phyloP scores from a whole-genome alignment of 2,329 filamentous ascomycete genomes.

The Aspergillus pseudoglaucus region DNA sequence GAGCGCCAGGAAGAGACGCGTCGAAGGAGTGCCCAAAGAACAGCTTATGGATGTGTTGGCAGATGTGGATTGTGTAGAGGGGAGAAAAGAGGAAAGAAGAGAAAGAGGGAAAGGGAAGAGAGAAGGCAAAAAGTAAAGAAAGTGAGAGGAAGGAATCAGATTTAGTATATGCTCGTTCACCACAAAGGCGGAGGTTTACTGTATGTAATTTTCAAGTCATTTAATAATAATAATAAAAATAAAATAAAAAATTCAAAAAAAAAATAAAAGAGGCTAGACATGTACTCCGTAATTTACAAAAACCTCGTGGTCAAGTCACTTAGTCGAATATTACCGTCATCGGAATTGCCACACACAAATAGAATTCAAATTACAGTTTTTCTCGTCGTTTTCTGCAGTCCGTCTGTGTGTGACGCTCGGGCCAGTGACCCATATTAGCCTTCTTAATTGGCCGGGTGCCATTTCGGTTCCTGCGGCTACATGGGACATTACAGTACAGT shows the following conservation, averaged over 20 bases:
- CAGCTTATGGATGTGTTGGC: slow-evolving; percentile 17
- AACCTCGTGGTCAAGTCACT: slow-evolving; percentile 1
- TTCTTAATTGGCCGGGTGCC: slow-evolving; percentile 10
- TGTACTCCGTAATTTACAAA: no score
- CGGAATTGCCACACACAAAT: slow-evolving; percentile 2
- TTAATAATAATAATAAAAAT: no score
- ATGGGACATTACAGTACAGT: slow-evolving; percentile 4
- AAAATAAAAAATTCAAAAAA: slow-evolving; percentile 5
- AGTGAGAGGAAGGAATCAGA: slow-evolving; percentile 7
- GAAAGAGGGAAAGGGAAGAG: slow-evolving; percentile 1
- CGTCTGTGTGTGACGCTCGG: slow-evolving; percentile 10
- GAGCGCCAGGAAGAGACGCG: slow-evolving; percentile 24
- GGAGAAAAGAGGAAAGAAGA: slow-evolving; percentile 8
- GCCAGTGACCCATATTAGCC: slow-evolving; percentile 14
- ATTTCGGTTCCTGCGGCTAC: slow-evolving; percentile 21
- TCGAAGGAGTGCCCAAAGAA: slow-evolving; percentile 14
- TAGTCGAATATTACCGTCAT: slow-evolving; percentile 6
- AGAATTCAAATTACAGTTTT: slow-evolving; percentile 4
- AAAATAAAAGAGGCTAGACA: slow-evolving; percentile 2
- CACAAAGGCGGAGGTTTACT: no score
- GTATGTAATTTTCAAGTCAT: slow-evolving; percentile 8
- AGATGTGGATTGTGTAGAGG: slow-evolving; percentile 7
- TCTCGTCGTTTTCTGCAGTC: slow-evolving; percentile 1
- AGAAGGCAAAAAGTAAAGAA: not conserved
- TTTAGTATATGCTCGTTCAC: not conserved